These are phyloP conservation scores for Fraxinus quadrangulata DNA, from an alignment of 257 asterid genomes.

Conservation along the genomic window DNA sequence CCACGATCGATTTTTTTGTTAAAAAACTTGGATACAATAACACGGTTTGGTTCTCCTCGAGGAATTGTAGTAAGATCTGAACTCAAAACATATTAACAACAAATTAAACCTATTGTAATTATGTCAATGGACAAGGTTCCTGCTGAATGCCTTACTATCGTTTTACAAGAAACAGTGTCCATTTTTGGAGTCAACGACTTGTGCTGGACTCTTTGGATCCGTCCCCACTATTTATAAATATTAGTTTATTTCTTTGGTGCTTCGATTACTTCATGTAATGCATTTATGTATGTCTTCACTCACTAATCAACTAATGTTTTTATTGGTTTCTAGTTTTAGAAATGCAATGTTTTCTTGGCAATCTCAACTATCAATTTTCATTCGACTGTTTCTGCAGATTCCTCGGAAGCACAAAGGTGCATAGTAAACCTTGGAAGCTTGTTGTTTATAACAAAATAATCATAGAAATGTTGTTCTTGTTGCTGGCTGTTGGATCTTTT, in stretches of 20 bases:
- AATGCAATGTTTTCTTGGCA: background rate
- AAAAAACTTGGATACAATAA: background rate
- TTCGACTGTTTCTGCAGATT: slow-evolving; percentile 11
- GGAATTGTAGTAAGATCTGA: too few species aligned
- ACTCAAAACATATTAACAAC: too few species aligned
- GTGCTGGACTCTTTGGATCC: background rate
- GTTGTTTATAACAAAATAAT: background rate
- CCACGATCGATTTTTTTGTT: background rate
- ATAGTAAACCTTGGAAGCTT: too few species aligned
- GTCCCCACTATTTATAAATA: background rate
- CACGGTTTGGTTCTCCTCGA: too few species aligned
- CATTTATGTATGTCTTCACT: background rate
- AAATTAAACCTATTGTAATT: too few species aligned
- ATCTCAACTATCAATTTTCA: background rate
- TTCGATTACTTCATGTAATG: background rate
- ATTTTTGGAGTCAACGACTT: background rate
- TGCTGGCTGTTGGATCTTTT: slow-evolving; percentile 7
- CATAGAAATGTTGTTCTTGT: slow-evolving; percentile 13
- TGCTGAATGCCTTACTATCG: background rate
- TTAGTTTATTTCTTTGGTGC: background rate
- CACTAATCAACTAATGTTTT: background rate
- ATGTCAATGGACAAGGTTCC: background rate
- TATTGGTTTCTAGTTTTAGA: background rate
- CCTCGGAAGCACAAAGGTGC: slow-evolving; percentile 19
- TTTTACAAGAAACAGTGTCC: background rate